Base-by-base conservation (phyloP, 768 basidiomycete genomes). In the Leccinum aurantiacum region DNA sequence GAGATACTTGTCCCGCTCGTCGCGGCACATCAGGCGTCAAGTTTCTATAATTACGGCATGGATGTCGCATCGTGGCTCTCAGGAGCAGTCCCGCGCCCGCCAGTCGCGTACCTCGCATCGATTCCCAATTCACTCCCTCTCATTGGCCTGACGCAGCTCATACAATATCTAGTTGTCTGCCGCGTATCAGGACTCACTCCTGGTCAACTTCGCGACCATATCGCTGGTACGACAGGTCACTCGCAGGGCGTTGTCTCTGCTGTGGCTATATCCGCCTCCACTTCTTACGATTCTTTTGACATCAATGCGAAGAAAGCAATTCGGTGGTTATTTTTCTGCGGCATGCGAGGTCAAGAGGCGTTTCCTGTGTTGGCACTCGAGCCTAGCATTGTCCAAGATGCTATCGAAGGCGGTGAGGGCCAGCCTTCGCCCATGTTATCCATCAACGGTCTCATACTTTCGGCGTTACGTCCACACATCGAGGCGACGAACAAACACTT, bases 221-320 rank as follows among this genome's bases (percentile, higher is more conserved):
- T 98, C 57, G 80, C 84, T 10, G 96, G 96, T 35, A 86, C 95
- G 3, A 98, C 97, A 15, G 97, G 97, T 33, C 97, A 99, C 77
- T 98, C 95, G 2, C 96, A 98, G 75, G 97, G 97, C 65, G 86
- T 99, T 66, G 88, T 97, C 52, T 93, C 95, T 13, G 97, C 97
- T n/a, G 84, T 95, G 55, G 88, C 84, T 41, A 86, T 98, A 68
- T 83, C 95, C 7, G 86, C 91, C 5, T 93, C 95, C 5, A 80
- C 80, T 17, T 85, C 87, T 25, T 86, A 87, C 61, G 87, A 88
- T 51, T 86, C 88, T 3, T 91, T 93, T 74, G 78, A 82, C 58
- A 76, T 76, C 59, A 96, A 97, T 75, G 81, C 86, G 9, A 78
- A 81, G 71, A 95, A 96, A 74, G 93, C 93, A 35, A 74, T 98